Evolutionary conservation across 2,329 filamentous ascomycete species (phyloP), one percentile per base, ranked within the genome.

Genomic region (Graphilbum sp.): DNA sequence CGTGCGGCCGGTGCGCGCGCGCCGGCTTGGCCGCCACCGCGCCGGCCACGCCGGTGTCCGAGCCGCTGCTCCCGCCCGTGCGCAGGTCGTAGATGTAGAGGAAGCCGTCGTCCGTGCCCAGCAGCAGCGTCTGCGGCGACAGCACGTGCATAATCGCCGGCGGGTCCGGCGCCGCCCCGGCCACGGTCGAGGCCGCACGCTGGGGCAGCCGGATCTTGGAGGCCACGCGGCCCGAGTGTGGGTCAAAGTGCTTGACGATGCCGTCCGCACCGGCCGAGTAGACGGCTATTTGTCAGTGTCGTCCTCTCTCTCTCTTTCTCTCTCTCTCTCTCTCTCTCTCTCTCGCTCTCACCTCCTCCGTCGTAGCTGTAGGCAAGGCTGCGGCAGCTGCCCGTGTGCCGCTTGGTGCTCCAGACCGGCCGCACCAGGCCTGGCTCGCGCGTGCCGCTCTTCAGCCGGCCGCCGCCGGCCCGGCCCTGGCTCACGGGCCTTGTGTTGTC

Each of bases 321-420:
- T 24, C 11, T 11, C 21, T 12, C 15, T 9, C 27, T 29, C 27
- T 29, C 15, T 6, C 27, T 29, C 13, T 29, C 15, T n/a, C 15
- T 29, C 13, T 12, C 27, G 6, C 13, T 29, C 60, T 67, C 58
- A 64, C 77, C 67, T 46, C 72, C 63, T 15, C 88, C 90, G 54
- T 95, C 87, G 41, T 74, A 58, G 46, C 75, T 79, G 59, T 87
- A 96, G 5, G 69, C 75, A 39, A 96, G 61, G 43, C 75, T 78
- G 38, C 90, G 72, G 54, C 88, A 96, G 66, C 86, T 95, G 12
- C 86, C 88, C 64, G 94, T 93, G 62, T 98, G 90, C 43, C 90
- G 71, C 47, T 77, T 69, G 5, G 90, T 96, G 49, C 74, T 72
- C 90, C 90, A 98, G 42, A 77, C 63, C 0, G 79, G 84, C 48